Conservation (phyloP, 2,329 filamentous ascomycete genomes). For the Rhynchosporium graminicola region DNA sequence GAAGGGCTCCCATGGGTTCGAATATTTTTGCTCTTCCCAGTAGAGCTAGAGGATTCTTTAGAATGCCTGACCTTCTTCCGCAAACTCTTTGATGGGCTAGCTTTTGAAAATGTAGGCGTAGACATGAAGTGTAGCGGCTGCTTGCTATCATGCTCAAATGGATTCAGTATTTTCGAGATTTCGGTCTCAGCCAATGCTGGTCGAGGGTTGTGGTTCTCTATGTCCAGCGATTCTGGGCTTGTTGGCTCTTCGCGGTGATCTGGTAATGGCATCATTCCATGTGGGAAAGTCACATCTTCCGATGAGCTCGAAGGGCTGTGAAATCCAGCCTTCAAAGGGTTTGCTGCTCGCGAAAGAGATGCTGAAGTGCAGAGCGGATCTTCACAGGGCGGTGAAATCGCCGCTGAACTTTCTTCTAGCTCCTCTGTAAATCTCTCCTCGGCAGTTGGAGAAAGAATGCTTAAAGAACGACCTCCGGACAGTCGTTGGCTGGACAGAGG, state of each 20-base stretch:
- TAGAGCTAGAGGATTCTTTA: slow-evolving; percentile 10
- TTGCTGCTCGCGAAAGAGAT: background rate
- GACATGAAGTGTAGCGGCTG: slow-evolving; percentile 17
- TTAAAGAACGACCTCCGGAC: slow-evolving; percentile 30
- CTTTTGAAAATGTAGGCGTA: slow-evolving; percentile 12
- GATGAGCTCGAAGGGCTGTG: slow-evolving; percentile 14
- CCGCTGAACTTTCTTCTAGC: background rate
- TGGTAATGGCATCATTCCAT: slow-evolving; percentile 5
- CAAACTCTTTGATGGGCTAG: background rate
- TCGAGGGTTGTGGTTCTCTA: slow-evolving; percentile 14
- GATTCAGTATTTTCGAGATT: background rate
- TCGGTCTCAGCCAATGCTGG: background rate
- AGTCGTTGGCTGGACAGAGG: slow-evolving; percentile 30
- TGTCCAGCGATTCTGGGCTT: background rate
- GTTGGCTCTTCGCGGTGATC: background rate
- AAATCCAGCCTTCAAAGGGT: background rate
- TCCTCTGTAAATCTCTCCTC: slow-evolving; percentile 30
- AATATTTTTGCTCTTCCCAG: slow-evolving; percentile 1
- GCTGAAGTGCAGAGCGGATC: slow-evolving; percentile 2
- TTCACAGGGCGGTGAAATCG: background rate
- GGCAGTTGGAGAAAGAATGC: slow-evolving; percentile 32
- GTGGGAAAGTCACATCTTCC: slow-evolving; percentile 5
- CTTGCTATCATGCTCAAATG: background rate
- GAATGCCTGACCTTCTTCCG: slow-evolving; percentile 10
- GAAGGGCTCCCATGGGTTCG: background rate